Conservation (phyloP, 257 asterid species). For the Solanum neorickii region DNA sequence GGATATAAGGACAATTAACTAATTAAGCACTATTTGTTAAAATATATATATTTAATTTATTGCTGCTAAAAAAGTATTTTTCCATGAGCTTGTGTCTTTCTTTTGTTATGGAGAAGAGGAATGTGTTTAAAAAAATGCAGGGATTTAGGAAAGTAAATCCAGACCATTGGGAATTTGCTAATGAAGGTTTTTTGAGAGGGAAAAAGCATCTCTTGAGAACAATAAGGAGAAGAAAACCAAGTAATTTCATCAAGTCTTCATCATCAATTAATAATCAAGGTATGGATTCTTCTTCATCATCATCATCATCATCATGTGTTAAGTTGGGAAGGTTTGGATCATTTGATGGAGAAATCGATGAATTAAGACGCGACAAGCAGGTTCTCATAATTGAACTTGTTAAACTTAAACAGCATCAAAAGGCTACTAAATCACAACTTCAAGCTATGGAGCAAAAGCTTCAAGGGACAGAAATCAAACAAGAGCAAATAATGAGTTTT, state of each 20-base stretch:
- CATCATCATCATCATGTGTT: slow-evolving; percentile 6
- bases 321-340: slow-evolving; percentile 25
- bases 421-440: slow-evolving; percentile 10
- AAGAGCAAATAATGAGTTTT: slow-evolving; percentile 30
- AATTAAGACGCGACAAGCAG: slow-evolving; percentile 25
- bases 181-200: slow-evolving; percentile 35
- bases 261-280: not conserved
- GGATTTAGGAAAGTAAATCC: slow-evolving; percentile 42
- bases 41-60: too few species aligned
- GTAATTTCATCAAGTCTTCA: not conserved
- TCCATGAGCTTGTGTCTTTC: not conserved
- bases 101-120: not conserved
- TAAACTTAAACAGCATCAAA: slow-evolving; percentile 34
- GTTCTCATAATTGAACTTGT: slow-evolving; percentile 23
- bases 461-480: slow-evolving; percentile 22
- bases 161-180: slow-evolving; percentile 45
- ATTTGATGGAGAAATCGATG: slow-evolving; percentile 20
- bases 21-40: too few species aligned
- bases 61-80: not conserved
- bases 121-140: slow-evolving; percentile 15
- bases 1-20: too few species aligned
- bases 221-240: slow-evolving; percentile 27
- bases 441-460: slow-evolving; percentile 24
- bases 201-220: slow-evolving; percentile 23
- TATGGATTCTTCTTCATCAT: slow-evolving; percentile 1